Base-by-base conservation (phyloP, 441 rosid genomes). In the Kokia cookei region DNA sequence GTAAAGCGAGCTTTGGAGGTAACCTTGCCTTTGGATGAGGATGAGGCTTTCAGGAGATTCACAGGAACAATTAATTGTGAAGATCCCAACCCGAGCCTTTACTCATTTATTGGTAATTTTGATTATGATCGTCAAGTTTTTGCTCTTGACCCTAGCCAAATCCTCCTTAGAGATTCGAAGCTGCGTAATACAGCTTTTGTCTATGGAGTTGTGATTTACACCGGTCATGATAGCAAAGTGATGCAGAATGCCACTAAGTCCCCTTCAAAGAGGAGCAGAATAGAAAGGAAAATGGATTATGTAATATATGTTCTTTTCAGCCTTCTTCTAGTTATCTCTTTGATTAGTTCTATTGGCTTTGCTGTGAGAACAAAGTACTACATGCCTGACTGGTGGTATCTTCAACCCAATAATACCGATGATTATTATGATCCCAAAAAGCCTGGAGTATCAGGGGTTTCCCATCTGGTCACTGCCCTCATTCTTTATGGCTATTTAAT, bases 141-240 rank as follows among this genome's bases (percentile, higher is more conserved):
- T 85, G 90, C 98, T 0, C 80, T 95, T 71, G 99, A 95, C 72
- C 98, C 99, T 60, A 82, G 79, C 84, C 98, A 95, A 82, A 84
- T 95, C 83, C 97, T 95, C 62, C 91, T 95, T 15, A 85, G 99
- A 86, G 99, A 95, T 78, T 95, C 99, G 60, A 95, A 95, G 86
- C 97, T 95, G 61, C 85, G 98, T 83, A 95, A 95, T 73, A 91
- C 99, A 43, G 68, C 93, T 80, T 88, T 84, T 81, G 83, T 95
- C 32, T 95, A 91, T 50, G 99, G 99, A 57, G 86, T 89, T 71
- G 99, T 88, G 69, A 75, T 95, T 68, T 93, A 93, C 82, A 88
- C 97, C 22, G 99, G 99, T 78, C 93, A 89, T 80, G 99, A 93
- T 73, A 95, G 93, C 81, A 95, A 95, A 75, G 99, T 95, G 51